Evolutionary conservation across 2,329 filamentous ascomycete genomes (phyloP).

Genomic region (Penicillium vulpinum): DNA sequence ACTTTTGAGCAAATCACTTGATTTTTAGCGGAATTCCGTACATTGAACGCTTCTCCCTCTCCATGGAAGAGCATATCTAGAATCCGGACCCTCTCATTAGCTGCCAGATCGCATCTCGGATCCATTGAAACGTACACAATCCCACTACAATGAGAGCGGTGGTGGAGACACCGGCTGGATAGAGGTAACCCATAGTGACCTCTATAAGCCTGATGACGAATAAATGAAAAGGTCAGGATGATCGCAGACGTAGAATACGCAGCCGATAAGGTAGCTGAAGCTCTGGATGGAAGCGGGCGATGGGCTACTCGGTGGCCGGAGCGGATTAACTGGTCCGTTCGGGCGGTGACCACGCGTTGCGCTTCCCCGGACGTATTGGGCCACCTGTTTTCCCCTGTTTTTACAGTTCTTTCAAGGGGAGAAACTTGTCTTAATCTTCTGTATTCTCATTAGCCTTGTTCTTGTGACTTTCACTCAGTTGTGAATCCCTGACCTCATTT

Average conservation of each 20-base stretch:
- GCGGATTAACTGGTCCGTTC: constrained; percentile 33
- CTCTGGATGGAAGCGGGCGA: constrained; percentile 17
- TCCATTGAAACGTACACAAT: constrained; percentile 63
- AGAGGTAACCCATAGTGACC: constrained; percentile 70
- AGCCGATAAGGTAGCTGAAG: constrained; percentile 23
- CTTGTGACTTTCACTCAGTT: neutral
- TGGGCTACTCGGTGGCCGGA: constrained; percentile 29
- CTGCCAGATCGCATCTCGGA: constrained; percentile 14
- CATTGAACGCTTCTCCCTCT: constrained; percentile 93
- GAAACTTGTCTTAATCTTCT: constrained; percentile 1
- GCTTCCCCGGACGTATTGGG: constrained; percentile 29
- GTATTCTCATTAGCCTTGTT: constrained; percentile 1
- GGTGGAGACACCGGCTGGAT: constrained; percentile 59
- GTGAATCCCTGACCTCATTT: neutral
- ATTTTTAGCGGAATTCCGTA: constrained; percentile 48
- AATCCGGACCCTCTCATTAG: constrained; percentile 22
- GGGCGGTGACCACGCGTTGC: constrained; percentile 19
- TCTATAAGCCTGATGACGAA: constrained; percentile 26
- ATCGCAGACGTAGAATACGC: constrained; percentile 15
- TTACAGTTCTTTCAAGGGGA: neutral
- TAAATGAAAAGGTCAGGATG: constrained; percentile 18
- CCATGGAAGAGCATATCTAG: constrained; percentile 98
- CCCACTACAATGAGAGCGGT: constrained; percentile 71
- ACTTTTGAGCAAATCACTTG: neutral
- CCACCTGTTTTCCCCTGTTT: constrained; percentile 5